A percentile compares a stretch with the other conserved stretches of the same genome.
Conservation (phyloP, 2,329 filamentous ascomycete genomes). For the Epichloe glyceriae region DNA sequence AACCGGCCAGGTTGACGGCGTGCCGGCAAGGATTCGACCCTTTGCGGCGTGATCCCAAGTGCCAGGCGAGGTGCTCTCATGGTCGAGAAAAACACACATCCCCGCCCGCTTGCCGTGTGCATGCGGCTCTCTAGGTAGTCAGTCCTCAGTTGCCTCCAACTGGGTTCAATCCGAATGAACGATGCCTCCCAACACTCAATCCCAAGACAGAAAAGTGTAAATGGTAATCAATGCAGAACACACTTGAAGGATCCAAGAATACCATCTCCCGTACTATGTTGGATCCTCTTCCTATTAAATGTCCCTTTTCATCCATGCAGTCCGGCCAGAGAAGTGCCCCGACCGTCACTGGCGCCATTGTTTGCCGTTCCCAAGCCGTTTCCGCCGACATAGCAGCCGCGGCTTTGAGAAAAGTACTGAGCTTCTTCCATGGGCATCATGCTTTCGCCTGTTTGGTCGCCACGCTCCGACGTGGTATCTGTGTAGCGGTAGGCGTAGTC, state of each 20-base stretch:
- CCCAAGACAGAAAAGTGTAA: neutral
- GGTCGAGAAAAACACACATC: neutral
- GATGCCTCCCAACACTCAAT: neutral
- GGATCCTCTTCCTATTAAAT: neutral
- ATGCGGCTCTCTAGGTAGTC: neutral
- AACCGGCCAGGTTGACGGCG: too few relatives aligned
- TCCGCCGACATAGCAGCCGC: neutral
- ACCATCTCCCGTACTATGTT: neutral
- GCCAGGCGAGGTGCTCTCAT: too few relatives aligned
- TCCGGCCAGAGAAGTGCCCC: neutral
- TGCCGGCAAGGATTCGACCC: too few relatives aligned
- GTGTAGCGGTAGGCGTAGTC: conserved; percentile 20
- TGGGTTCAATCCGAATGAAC: neutral
- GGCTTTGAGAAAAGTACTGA: neutral
- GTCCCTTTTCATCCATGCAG: neutral
- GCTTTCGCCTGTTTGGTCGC: neutral
- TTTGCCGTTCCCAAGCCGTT: neutral
- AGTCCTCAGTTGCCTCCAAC: neutral
- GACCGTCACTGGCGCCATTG: neutral
- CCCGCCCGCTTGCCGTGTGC: neutral
- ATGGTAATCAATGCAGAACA: conserved; percentile 3
- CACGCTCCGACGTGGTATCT: conserved; percentile 10
- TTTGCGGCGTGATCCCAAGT: too few relatives aligned
- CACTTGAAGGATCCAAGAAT: neutral
- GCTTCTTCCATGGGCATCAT: conserved; percentile 2